Percentiles rank a stretch among this genome's conserved stretches.
Evolutionary conservation across 345 rosid species (phyloP).

Genomic region (Lenwebbia sp.): DNA sequence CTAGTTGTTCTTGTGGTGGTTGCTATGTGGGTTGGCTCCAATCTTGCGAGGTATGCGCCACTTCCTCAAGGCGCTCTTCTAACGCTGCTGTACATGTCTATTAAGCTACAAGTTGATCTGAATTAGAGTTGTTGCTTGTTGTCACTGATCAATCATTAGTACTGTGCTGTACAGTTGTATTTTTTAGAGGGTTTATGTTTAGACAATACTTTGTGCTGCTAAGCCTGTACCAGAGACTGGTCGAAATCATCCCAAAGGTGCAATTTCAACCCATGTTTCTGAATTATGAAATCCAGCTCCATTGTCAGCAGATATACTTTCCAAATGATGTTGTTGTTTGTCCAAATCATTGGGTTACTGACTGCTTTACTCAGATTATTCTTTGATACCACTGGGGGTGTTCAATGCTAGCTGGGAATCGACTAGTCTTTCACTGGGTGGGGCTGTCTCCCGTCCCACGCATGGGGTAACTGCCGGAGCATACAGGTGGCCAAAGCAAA

Average conservation of each 20-base stretch:
- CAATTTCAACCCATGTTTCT: not conserved
- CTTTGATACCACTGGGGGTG: not conserved
- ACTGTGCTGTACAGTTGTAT: not conserved
- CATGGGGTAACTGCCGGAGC: not conserved
- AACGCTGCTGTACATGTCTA: conserved; percentile 72
- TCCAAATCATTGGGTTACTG: not conserved
- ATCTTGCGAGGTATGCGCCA: conserved; percentile 70
- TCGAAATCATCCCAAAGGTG: not conserved
- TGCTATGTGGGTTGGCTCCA: conserved; percentile 76
- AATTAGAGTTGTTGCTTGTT: conserved; percentile 7
- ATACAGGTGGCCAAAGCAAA: not conserved
- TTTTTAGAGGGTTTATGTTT: not conserved
- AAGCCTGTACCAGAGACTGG: not conserved
- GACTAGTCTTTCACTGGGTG: not conserved
- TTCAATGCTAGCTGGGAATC: not conserved
- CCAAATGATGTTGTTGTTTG: not conserved
- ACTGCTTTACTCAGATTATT: not conserved
- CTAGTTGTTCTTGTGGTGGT: conserved; percentile 47
- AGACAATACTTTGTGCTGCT: not conserved
- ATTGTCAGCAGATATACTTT: not conserved
- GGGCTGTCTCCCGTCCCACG: not conserved
- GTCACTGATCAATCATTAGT: not conserved
- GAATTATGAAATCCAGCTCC: not conserved
- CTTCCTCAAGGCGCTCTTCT: conserved; percentile 86
- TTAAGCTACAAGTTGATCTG: conserved; percentile 69